These are phyloP conservation scores for Cordyceps cicadae DNA, from an alignment of 2,329 filamentous ascomycete species.

Conservation along the genomic window DNA sequence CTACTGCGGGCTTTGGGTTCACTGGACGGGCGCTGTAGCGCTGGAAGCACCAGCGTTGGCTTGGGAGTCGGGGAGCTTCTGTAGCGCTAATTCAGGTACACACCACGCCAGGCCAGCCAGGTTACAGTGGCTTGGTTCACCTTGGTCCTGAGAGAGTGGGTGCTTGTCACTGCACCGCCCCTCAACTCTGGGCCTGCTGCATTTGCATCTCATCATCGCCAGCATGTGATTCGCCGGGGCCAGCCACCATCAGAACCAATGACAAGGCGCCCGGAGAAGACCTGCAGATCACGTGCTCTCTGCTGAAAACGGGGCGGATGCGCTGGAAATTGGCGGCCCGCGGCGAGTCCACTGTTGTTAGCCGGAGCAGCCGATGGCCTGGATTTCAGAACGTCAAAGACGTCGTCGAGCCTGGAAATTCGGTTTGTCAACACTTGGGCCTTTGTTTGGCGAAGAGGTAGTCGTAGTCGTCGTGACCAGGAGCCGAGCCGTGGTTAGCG, in stretches of 20 bases:
- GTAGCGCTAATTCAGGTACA: not conserved
- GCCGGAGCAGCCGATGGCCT: not conserved
- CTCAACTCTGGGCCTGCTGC: not conserved
- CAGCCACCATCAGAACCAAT: not conserved
- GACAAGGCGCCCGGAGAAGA: not conserved
- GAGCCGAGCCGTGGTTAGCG: too few relatives aligned
- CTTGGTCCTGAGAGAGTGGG: not conserved
- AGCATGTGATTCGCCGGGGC: slow-evolving; percentile 26
- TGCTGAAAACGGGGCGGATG: not conserved
- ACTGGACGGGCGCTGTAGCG: not conserved
- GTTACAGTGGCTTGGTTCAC: not conserved
- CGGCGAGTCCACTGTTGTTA: not conserved
- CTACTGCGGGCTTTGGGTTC: not conserved
- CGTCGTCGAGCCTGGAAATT: not conserved
- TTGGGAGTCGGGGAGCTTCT: not conserved
- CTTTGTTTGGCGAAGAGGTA: too few relatives aligned
- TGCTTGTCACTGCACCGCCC: not conserved
- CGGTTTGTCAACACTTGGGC: not conserved
- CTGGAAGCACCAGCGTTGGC: not conserved
- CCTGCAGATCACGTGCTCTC: not conserved
- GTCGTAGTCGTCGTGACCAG: too few relatives aligned
- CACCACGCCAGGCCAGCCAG: not conserved
- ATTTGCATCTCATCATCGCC: not conserved
- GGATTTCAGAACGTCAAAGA: not conserved
- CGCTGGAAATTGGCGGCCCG: slow-evolving; percentile 1